Evolutionary conservation across 306 rosid species (phyloP), one percentile per base, ranked within the genome.

Genomic region (Astragalus glycyphyllos): DNA sequence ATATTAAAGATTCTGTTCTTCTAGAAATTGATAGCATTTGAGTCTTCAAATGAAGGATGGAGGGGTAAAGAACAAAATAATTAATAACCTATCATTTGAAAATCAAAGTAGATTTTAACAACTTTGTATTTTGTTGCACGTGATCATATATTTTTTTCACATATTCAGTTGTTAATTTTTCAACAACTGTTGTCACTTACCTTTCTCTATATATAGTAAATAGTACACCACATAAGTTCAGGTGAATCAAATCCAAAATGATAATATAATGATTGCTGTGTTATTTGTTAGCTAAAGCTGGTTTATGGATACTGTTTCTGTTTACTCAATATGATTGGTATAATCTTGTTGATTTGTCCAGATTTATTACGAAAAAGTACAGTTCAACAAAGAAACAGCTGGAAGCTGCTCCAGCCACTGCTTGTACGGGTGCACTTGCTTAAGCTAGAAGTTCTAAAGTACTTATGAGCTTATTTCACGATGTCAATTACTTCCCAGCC

Each of bases 341-440:
- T 56, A 13, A 32, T 69, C 9, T 55, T 29, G 49, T 62, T 31
- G 51, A 56, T 72, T 53, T 14, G 69, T 73, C 38, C 87, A 95
- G 99, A 86, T 95, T 95, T 81, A 83, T 86, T 59, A 87, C 97
- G 81, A 89, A 86, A 85, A 93, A 90, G 66, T 87, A 79, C 84
- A 91, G 96, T 76, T 85, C 92, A 41, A 65, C 88, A 16, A 94
- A 86, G 89, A 89, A 82, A 69, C 92, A 87, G 70, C 80, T 81
- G 0, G 89, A 82, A 29, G 77, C 66, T 73, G 68, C 86, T 77
- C 96, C 97, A 6, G 89, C 77, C 47, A 86, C 93, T 5, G 97
- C 96, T 29, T 90, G 93, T 71, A 81, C 84, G 4, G 92, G 92
- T 74, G 96, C 95, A 16, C 79, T 89, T 64, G 97, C 92, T 53